Evolutionary conservation across 441 rosid species (phyloP).

Genomic region (Gossypium schwendimanii): DNA sequence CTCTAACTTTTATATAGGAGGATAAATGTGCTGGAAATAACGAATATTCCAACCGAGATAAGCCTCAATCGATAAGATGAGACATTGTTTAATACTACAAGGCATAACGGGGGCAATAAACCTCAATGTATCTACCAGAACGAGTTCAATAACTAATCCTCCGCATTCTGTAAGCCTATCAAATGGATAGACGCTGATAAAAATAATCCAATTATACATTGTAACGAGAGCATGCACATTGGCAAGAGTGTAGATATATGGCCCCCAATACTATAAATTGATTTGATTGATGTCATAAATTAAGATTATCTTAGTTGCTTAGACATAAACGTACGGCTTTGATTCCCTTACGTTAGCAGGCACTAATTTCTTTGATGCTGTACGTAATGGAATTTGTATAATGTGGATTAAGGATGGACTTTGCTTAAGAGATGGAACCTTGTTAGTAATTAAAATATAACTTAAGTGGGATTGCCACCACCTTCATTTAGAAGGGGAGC

Average conservation of each 20-base stretch:
- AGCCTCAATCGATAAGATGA: too few species aligned
- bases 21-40: too few species aligned
- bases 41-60: too few species aligned
- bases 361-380: background rate
- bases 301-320: background rate
- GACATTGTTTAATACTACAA: too few species aligned
- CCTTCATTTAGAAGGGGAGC: slow-evolving; percentile 8
- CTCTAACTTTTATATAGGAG: too few species aligned
- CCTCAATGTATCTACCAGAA: too few species aligned
- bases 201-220: too few species aligned
- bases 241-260: too few species aligned
- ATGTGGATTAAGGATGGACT: background rate
- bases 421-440: background rate
- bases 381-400: background rate
- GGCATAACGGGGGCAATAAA: too few species aligned
- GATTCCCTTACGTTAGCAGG: slow-evolving; percentile 13
- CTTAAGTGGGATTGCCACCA: slow-evolving; percentile 27
- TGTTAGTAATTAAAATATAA: background rate
- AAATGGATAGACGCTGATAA: too few species aligned
- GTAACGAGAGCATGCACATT: too few species aligned
- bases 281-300: background rate
- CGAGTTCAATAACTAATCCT: too few species aligned
- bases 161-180: fast-evolving
- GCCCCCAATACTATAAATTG: background rate
- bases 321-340: background rate